Conservation (phyloP, 805 yeast genomes). For the Kodamaea neixiangensis region DNA sequence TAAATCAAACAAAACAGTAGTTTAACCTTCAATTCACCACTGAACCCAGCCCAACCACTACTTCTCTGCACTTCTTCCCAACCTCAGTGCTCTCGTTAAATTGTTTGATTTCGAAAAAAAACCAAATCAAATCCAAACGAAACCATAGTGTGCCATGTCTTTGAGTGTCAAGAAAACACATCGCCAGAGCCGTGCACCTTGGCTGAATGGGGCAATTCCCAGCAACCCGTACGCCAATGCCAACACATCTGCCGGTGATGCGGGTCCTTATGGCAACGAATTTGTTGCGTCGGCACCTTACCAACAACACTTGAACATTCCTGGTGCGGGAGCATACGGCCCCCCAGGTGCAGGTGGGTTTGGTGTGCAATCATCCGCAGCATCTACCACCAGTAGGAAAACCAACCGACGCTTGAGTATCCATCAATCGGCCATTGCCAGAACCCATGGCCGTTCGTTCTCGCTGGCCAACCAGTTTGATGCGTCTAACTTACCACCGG, state of each 20-base stretch:
- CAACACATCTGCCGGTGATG: conserved; percentile 7
- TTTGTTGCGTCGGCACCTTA: neutral
- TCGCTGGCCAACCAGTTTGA: conserved; percentile 25
- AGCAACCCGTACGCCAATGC: conserved; percentile 31
- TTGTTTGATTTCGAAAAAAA: neutral
- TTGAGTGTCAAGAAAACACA: conserved; percentile 26
- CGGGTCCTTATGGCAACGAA: neutral
- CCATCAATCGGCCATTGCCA: conserved; percentile 41
- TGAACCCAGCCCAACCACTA: neutral
- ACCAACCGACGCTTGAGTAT: conserved; percentile 35
- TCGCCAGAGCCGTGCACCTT: conserved; percentile 46
- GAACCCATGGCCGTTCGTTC: conserved; percentile 28
- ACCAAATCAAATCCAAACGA: neutral
- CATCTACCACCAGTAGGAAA: conserved; percentile 17
- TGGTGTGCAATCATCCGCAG: conserved; percentile 8
- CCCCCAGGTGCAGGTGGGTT: conserved; percentile 3
- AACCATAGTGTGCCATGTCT: conserved; percentile 24
- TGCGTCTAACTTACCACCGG: conserved; percentile 31
- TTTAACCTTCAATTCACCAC: too few species aligned
- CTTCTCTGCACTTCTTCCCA: too few species aligned
- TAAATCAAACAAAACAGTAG: too few species aligned
- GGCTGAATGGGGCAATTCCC: conserved; percentile 28
- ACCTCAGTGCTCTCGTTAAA: too few species aligned
- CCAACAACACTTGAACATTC: conserved; percentile 8
- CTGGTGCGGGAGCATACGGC: neutral